Evolutionary conservation across 768 basidiomycete species (phyloP), one percentile per base, ranked within the genome.

Genomic region (Phanerochaete sordida): DNA sequence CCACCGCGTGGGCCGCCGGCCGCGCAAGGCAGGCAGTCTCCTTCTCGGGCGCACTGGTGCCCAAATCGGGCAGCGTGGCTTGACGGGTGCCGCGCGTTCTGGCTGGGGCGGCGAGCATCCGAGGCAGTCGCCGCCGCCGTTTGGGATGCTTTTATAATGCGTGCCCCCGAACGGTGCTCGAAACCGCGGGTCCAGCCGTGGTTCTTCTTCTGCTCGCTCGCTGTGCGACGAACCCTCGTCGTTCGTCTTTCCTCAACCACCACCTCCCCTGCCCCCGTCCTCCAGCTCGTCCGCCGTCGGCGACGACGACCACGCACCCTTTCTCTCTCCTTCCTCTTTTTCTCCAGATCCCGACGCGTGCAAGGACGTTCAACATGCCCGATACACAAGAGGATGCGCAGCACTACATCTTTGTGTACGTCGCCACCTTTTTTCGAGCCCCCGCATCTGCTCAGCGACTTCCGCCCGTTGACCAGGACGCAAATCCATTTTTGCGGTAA

Each of bases 401-500:
- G 65, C 81, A 89, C 71, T 90, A 90, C 72, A 89, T 91, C 73
- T 90, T 87, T 75, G 84, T 90, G 80, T 78, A 69, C 58, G 81
- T 76, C 15, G n/a, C n/a, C n/a, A n/a, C n/a, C 27, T 47, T 23
- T 11, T 27, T 59, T 26, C 47, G 7, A 11, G 39, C 48, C 27
- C 21, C 1, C 35, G 37, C 54, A 33, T 33, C 19, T 43, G 54
- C 46, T 12, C 33, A 16, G 24, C 33, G 16, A 26, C 11, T 33
- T 24, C 13, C 21, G 50, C 23, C 27, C 47, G 13, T n/a, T n/a
- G n/a, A n/a, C n/a, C 56, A 81, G 79, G 54, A 79, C 81, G 37
- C 90, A 92, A 76, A 82, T 91, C 72, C 90, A 90, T 78, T 91
- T 92, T 74, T 91, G 89, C 78, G 88, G 90, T 91, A 72, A 76